Conservation (phyloP, 805 yeast genomes). For the Kodamaea jinghongensis region DNA sequence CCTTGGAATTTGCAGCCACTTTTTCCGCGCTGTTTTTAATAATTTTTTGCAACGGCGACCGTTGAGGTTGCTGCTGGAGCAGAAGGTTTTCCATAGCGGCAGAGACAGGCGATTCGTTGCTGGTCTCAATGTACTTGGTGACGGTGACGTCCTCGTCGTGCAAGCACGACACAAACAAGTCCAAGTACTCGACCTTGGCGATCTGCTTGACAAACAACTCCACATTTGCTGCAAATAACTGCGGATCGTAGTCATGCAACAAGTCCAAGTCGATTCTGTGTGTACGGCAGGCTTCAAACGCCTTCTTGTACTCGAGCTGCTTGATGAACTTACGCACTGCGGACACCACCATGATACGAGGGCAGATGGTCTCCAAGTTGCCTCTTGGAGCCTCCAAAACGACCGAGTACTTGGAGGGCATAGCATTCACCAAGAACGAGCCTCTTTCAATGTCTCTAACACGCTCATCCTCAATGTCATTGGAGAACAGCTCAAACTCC, state of each 20-base stretch:
- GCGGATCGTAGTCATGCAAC: conserved; percentile 82
- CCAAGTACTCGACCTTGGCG: conserved; percentile 70
- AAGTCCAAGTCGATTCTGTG: conserved; percentile 91
- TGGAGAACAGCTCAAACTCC: not conserved
- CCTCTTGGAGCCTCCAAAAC: conserved; percentile 95
- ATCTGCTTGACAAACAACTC: conserved; percentile 69
- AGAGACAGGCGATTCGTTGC: conserved; percentile 15
- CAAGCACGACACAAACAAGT: conserved; percentile 81
- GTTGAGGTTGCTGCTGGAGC: conserved; percentile 16
- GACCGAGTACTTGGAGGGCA: conserved; percentile 80
- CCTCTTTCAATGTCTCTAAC: conserved; percentile 89
- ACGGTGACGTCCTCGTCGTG: conserved; percentile 80
- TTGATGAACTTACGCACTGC: conserved; percentile 74
- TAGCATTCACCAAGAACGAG: conserved; percentile 72
- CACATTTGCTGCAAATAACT: conserved; percentile 58
- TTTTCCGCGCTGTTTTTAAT: conserved; percentile 38
- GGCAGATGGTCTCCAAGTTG: conserved; percentile 88
- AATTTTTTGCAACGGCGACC: conserved; percentile 28
- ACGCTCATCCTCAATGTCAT: conserved; percentile 60
- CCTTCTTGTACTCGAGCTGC: conserved; percentile 57
- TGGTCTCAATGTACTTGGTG: conserved; percentile 81
- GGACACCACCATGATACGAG: conserved; percentile 85
- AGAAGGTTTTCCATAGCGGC: conserved; percentile 10
- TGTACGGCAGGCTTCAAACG: conserved; percentile 79
- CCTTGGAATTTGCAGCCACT: conserved; percentile 49